Base-by-base conservation (phyloP, 2,329 filamentous ascomycete species). In the Pyrenophora tritici-repentis region DNA sequence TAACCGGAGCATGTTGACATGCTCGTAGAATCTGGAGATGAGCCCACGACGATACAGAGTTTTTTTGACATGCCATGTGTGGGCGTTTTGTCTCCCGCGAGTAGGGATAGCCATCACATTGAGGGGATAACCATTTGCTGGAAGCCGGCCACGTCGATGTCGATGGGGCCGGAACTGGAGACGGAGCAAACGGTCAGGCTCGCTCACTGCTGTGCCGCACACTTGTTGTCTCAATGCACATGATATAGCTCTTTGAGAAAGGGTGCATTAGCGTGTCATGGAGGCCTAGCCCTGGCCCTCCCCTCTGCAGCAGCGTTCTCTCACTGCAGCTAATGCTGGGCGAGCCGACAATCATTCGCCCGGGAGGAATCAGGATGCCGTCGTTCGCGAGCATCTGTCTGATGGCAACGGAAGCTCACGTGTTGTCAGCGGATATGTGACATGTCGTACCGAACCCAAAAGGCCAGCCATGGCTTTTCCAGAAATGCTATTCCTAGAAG, bases 61-160 rank as follows among this genome's bases (percentile, higher is more conserved):
- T 29, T 10, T 29, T 29, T 8, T 29, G n/a, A n/a, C n/a, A n/a
- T n/a, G n/a, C n/a, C n/a, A n/a, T n/a, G n/a, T n/a, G n/a, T n/a
- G n/a, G n/a, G n/a, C n/a, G 6, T 10, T 26, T 26, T 6, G 4
- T 26, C 24, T 26, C 24, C 5, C 47, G 48, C 50, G 31, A 42
- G 39, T 34, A 18, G 14, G 18, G 26, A 39, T 3, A 35, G 20
- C 18, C 26, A 10, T 42, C 18, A 39, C 32, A 20, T 10, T 22
- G 22, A 17, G 24, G 16, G 22, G 26, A 29, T 8, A 38, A 56
- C 44, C 17, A 61, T 62, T 65, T 60, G 66, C 55, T 59, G 55
- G 53, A 51, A 57, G 59, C 17, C 53, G 58, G 65, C 66, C 66
- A 70, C 65, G 65, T 68, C 61, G 57, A 57, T 50, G 42, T 22